phyloP scores from a whole-genome alignment of 225 moss, liverwort and hornwort species.

The Antitrichia curtipendula region DNA sequence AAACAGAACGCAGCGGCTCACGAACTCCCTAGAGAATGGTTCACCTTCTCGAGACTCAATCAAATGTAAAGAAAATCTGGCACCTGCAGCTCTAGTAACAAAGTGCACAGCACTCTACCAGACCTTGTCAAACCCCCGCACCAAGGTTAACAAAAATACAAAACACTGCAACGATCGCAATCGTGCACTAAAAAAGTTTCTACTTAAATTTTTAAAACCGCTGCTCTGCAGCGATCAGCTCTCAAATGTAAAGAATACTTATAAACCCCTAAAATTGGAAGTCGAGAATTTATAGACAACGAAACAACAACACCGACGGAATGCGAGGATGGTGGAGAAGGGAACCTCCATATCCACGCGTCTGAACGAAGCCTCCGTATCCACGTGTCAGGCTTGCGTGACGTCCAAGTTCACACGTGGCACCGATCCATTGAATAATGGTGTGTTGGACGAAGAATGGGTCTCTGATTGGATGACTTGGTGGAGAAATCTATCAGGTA shows the following conservation, averaged over 20 bases:
- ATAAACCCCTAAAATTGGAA: not conserved
- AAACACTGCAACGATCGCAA: not conserved
- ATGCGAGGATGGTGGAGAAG: not conserved
- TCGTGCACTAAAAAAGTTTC: not conserved
- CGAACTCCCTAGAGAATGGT: not conserved
- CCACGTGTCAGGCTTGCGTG: not conserved
- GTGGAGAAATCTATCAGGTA: not conserved
- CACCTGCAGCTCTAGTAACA: not conserved
- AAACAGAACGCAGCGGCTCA: not conserved
- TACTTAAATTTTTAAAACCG: not conserved
- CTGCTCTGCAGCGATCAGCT: not conserved
- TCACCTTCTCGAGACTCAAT: not conserved
- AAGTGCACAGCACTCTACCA: not conserved
- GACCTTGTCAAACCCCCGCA: not conserved
- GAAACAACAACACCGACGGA: conserved; percentile 1
- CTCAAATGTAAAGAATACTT: not conserved
- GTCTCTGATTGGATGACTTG: not conserved
- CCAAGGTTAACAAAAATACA: not conserved
- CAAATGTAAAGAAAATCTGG: not conserved
- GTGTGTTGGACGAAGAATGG: not conserved
- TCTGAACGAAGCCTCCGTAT: not conserved
- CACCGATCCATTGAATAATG: not conserved
- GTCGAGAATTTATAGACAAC: not conserved
- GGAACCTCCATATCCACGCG: not conserved
- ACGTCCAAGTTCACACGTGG: not conserved